Evolutionary conservation across 2,329 filamentous ascomycete species (phyloP).

Genomic region (Didymella pomorum): DNA sequence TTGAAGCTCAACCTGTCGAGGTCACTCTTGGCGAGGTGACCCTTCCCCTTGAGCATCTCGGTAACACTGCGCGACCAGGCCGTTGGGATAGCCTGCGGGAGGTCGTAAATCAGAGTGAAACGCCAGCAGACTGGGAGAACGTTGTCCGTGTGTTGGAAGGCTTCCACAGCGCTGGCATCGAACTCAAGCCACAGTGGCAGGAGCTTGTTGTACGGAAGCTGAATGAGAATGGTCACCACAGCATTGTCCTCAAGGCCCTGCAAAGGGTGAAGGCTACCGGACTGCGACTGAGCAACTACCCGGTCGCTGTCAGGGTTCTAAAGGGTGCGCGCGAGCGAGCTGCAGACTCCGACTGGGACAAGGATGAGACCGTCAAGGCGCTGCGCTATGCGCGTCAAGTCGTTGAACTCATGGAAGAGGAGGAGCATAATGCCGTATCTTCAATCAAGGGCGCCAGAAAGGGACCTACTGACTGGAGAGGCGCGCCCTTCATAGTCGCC

Average conservation of each 20-base stretch:
- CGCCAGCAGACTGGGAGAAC: conserved; percentile 47
- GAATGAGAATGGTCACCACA: conserved; percentile 30
- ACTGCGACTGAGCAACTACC: conserved; percentile 29
- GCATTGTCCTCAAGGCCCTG: conserved; percentile 42
- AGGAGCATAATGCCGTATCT: conserved; percentile 47
- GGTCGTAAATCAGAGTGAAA: conserved; percentile 32
- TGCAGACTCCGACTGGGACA: conserved; percentile 46
- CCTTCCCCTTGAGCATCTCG: conserved; percentile 45
- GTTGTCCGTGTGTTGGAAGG: conserved; percentile 45
- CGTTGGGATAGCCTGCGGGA: conserved; percentile 22
- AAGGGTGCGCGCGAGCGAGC: conserved; percentile 48
- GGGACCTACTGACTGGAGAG: conserved; percentile 39
- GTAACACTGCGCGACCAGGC: conserved; percentile 32
- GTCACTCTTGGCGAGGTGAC: conserved; percentile 52
- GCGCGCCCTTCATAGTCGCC: conserved; percentile 51
- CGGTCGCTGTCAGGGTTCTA: conserved; percentile 47
- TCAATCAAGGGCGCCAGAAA: conserved; percentile 15
- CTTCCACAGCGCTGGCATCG: conserved; percentile 37
- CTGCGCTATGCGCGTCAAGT: conserved; percentile 51
- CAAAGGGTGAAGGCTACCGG: conserved; percentile 39
- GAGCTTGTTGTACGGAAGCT: conserved; percentile 35
- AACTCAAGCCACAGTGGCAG: conserved; percentile 21
- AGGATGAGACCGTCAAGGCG: conserved; percentile 50
- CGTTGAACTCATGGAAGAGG: conserved; percentile 52
- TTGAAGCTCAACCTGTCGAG: conserved; percentile 54